A percentile compares a stretch with the other conserved stretches of the same genome.
These are phyloP conservation scores for Zalerion maritima DNA, from an alignment of 495 filamentous ascomycete species.

Conservation along the genomic window DNA sequence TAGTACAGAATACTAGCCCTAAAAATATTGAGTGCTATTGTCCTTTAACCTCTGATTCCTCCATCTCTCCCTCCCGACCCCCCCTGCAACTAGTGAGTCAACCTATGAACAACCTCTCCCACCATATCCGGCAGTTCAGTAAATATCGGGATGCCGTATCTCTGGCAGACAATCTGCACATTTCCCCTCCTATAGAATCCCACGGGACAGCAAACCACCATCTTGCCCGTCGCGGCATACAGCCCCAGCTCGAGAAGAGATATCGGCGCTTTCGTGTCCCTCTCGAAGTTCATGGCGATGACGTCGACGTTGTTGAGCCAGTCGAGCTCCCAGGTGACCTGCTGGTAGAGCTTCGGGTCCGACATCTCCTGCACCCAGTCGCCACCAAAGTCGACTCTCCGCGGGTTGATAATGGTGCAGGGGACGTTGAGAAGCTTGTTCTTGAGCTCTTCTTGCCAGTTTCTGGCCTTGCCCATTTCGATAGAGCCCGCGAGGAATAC, in stretches of 20 bases:
- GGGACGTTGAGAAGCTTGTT: constrained; percentile 22
- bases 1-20: too few relatives aligned
- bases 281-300: constrained; percentile 40
- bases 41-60: too few relatives aligned
- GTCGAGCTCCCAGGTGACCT: constrained; percentile 46
- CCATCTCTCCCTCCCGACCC: too few relatives aligned
- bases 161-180: constrained; percentile 37
- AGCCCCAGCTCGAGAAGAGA: constrained; percentile 40
- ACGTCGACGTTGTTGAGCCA: constrained; percentile 36
- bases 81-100: too few relatives aligned
- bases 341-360: constrained; percentile 29
- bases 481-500: constrained; percentile 32
- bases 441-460: constrained; percentile 27
- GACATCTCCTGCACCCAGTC: constrained; percentile 32
- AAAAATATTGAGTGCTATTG: too few relatives aligned
- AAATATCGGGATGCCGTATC: constrained; percentile 22
- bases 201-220: constrained; percentile 35
- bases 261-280: constrained; percentile 28
- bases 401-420: constrained; percentile 45
- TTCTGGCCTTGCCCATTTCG: constrained; percentile 9
- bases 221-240: constrained; percentile 27
- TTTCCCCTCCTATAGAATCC: constrained; percentile 43
- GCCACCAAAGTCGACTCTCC: constrained; percentile 38
- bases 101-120: constrained; percentile 10
- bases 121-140: constrained; percentile 18